A percentile compares a stretch with the other conserved stretches of the same genome.
Conservation (phyloP, 495 filamentous ascomycete species). For the Clavariopsis aquatica region DNA sequence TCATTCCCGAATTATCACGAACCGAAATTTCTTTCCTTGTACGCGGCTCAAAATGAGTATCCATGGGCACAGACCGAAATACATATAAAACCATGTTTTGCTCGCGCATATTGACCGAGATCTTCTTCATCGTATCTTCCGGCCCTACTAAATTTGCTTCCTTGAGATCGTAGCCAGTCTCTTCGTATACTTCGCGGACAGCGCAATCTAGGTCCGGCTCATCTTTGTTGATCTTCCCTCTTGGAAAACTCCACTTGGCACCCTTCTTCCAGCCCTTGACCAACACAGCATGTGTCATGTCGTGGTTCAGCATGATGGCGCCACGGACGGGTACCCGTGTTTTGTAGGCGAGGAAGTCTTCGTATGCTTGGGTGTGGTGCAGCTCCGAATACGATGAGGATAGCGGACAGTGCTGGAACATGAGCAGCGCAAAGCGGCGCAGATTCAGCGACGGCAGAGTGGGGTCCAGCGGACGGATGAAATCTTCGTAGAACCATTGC, state of each 20-base stretch:
- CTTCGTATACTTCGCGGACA: constrained; percentile 89
- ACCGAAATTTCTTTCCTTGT: constrained; percentile 94
- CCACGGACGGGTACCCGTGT: constrained; percentile 89
- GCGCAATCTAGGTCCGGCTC: constrained; percentile 92
- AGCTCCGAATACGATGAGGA: constrained; percentile 76
- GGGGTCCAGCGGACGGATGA: constrained; percentile 87
- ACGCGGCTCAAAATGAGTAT: constrained; percentile 81
- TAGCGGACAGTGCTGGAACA: constrained; percentile 90
- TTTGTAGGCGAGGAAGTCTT: constrained; percentile 90
- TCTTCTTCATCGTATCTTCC: constrained; percentile 67
- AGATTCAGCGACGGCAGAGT: constrained; percentile 80
- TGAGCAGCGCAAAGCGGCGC: constrained; percentile 76
- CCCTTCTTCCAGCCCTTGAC: constrained; percentile 98
- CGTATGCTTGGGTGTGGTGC: constrained; percentile 76
- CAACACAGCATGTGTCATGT: constrained; percentile 86
- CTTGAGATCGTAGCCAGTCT: constrained; percentile 85
- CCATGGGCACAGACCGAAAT: constrained; percentile 80
- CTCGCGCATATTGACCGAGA: constrained; percentile 85
- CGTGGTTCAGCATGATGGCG: constrained; percentile 85
- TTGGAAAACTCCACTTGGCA: constrained; percentile 92
- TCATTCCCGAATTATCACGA: neutral
- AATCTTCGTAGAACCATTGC: constrained; percentile 99
- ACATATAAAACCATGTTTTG: constrained; percentile 91
- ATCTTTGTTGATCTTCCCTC: constrained; percentile 96
- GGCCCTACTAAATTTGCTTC: constrained; percentile 71